A percentile compares a stretch with the other conserved stretches of the same genome.
These are phyloP conservation scores for Psidium friedrichsthalianum DNA, from an alignment of 345 rosid species.

Conservation along the genomic window DNA sequence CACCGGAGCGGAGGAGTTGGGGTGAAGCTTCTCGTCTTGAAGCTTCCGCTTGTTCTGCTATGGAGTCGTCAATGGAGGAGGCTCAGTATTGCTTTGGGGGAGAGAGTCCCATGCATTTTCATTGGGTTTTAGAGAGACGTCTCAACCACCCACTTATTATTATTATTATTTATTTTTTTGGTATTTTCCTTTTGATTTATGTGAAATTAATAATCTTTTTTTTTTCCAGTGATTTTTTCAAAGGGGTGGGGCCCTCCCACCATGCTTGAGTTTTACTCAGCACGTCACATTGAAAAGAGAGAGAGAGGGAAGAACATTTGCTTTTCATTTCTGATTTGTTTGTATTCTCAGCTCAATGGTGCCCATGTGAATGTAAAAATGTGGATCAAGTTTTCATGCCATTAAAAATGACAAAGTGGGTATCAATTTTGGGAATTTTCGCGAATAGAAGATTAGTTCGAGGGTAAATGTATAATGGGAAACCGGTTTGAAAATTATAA, in stretches of 20 bases:
- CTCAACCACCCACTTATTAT: neutral
- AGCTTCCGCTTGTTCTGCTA: too few species aligned
- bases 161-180: fast-evolving
- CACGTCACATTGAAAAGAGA: neutral
- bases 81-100: neutral
- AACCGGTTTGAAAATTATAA: neutral
- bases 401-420: neutral
- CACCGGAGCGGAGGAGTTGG: too few species aligned
- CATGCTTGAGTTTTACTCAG: neutral
- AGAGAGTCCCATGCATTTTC: neutral
- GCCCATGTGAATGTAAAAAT: neutral
- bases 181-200: neutral
- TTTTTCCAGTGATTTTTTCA: neutral
- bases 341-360: neutral
- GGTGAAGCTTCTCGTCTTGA: too few species aligned
- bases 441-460: neutral
- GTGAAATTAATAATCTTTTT: neutral
- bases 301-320: neutral
- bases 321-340: neutral
- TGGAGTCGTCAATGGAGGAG: too few species aligned
- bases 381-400: neutral
- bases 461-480: fast-evolving
- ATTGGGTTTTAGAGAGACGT: neutral
- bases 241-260: neutral
- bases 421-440: neutral